phyloP scores from a whole-genome alignment of 2,329 filamentous ascomycete genomes.

The Fusarium verticillioides region DNA sequence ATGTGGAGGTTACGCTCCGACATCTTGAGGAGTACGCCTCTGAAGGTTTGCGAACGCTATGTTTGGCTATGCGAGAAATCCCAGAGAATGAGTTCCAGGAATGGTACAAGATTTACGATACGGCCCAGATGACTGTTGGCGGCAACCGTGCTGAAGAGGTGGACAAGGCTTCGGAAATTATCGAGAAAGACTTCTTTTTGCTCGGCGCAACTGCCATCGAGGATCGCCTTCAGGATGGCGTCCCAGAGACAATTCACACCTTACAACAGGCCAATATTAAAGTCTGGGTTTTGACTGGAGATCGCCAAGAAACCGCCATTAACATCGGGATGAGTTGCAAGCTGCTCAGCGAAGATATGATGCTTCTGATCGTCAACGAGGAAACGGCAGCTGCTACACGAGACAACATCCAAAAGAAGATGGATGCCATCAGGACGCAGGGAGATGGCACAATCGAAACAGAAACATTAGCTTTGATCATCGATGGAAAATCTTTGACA shows the following conservation, averaged over 20 bases:
- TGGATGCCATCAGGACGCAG: constrained; percentile 89
- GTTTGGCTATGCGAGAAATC: constrained; percentile 92
- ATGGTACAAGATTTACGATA: constrained; percentile 88
- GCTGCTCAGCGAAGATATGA: constrained; percentile 98
- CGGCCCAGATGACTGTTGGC: constrained; percentile 87
- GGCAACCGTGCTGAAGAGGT: constrained; percentile 94
- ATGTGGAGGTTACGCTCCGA: constrained; percentile 87
- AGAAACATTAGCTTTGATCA: constrained; percentile 90
- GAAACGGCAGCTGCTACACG: constrained; percentile 81
- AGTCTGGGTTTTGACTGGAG: constrained; percentile 97
- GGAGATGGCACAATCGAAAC: constrained; percentile 79
- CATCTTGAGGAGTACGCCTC: constrained; percentile 99
- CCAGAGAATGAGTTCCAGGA: constrained; percentile 88
- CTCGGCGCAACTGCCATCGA: constrained; percentile 97
- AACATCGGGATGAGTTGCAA: constrained; percentile 99
- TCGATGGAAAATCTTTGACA: constrained; percentile 95
- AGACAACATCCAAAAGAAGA: constrained; percentile 92
- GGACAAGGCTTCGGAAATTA: constrained; percentile 95
- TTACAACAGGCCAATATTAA: constrained; percentile 97
- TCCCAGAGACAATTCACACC: constrained; percentile 97
- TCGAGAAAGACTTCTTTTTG: constrained; percentile 90
- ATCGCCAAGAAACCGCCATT: constrained; percentile 98
- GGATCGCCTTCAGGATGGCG: constrained; percentile 94
- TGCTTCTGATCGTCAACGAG: constrained; percentile 94
- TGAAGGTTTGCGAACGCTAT: constrained; percentile 93